A percentile compares a stretch with the other conserved stretches of the same genome.
phyloP scores from a whole-genome alignment of 208 protist genomes.

The Porcisia deanei region DNA sequence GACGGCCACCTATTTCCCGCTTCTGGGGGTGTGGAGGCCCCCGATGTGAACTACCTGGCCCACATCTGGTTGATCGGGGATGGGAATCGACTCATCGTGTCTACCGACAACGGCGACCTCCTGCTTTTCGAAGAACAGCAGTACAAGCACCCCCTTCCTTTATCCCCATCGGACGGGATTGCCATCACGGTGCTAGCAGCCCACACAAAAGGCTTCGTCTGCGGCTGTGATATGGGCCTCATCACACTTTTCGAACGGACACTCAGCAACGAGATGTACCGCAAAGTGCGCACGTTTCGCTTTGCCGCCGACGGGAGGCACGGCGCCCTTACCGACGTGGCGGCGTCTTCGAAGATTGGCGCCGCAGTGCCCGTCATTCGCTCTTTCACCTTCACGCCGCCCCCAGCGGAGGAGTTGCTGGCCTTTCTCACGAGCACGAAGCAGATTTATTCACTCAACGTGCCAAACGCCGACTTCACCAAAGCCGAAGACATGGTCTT shows the following conservation, averaged over 20 bases:
- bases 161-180: constrained; percentile 88
- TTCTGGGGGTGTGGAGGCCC: constrained; percentile 59
- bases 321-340: constrained; percentile 25
- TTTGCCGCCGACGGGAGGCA: constrained; percentile 74
- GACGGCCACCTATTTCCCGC: constrained; percentile 80
- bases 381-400: constrained; percentile 84
- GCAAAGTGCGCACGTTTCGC: constrained; percentile 91
- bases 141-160: constrained; percentile 81
- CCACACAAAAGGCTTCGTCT: constrained; percentile 96
- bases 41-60: constrained; percentile 88
- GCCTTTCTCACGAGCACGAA: constrained; percentile 92
- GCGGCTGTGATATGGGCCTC: constrained; percentile 93
- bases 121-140: constrained; percentile 94
- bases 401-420: constrained; percentile 89
- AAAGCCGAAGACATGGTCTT: constrained; percentile 93
- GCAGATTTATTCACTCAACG: constrained; percentile 93
- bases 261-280: constrained; percentile 94
- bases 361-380: constrained; percentile 74
- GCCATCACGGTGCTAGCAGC: constrained; percentile 83
- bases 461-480: constrained; percentile 94
- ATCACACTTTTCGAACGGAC: constrained; percentile 93
- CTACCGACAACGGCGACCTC: constrained; percentile 93
- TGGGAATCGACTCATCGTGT: constrained; percentile 86
- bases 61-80: constrained; percentile 94
- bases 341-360: constrained; percentile 27